These are phyloP conservation scores for Abrus precatorius DNA, from an alignment of 306 rosid species.

Conservation along the genomic window DNA sequence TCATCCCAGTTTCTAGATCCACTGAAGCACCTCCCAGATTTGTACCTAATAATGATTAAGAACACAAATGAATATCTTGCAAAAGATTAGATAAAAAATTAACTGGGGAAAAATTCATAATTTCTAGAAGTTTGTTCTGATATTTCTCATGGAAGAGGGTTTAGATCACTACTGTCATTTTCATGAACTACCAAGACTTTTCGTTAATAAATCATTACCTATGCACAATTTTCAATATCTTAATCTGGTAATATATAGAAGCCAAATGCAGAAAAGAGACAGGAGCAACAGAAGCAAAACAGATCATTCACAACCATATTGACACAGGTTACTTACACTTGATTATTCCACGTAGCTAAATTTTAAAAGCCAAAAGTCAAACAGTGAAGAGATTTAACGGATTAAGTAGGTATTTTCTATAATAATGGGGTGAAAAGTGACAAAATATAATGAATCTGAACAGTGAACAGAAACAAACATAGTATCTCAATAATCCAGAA, in stretches of 20 bases:
- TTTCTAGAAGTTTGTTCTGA: slow-evolving; percentile 9
- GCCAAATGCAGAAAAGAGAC: slow-evolving; percentile 17
- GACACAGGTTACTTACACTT: not conserved
- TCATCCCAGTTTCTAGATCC: slow-evolving; percentile 71
- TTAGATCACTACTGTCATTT: slow-evolving; percentile 30
- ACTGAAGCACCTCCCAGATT: slow-evolving; percentile 79
- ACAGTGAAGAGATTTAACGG: slow-evolving; percentile 5
- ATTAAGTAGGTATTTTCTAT: slow-evolving; percentile 24
- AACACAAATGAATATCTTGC: slow-evolving; percentile 37
- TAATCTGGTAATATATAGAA: slow-evolving; percentile 29
- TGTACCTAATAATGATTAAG: slow-evolving; percentile 66
- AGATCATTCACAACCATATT: slow-evolving; percentile 34
- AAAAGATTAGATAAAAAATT: slow-evolving; percentile 25
- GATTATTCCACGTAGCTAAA: slow-evolving; percentile 30
- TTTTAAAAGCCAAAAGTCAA: slow-evolving; percentile 6
- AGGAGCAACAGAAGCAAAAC: slow-evolving; percentile 9
- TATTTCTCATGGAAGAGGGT: slow-evolving; percentile 27
- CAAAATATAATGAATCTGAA: slow-evolving; percentile 16
- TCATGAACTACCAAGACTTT: slow-evolving; percentile 36
- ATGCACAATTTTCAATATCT: slow-evolving; percentile 38
- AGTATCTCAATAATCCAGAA: slow-evolving; percentile 31
- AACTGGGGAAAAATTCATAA: not conserved
- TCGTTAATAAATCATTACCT: slow-evolving; percentile 8
- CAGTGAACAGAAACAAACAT: slow-evolving; percentile 27
- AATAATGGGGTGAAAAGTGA: slow-evolving; percentile 30